These are phyloP conservation scores for Hypoxylon sp. DNA, from an alignment of 2,329 filamentous ascomycete genomes.

Conservation along the genomic window DNA sequence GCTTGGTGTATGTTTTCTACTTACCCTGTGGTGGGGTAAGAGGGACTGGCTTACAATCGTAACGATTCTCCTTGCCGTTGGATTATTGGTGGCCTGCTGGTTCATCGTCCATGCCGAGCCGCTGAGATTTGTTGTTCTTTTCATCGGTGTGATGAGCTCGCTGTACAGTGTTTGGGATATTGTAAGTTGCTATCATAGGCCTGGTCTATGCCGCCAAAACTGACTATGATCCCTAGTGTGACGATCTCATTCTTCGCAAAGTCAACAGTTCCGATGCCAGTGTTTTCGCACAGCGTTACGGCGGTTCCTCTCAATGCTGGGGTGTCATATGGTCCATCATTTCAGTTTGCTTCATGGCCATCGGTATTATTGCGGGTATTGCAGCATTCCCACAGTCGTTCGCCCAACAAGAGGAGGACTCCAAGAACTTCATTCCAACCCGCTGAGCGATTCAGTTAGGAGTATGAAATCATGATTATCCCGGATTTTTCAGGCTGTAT, in stretches of 20 bases:
- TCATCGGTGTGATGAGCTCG: constrained; percentile 85
- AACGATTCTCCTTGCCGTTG: constrained; percentile 77
- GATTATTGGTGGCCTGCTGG: constrained; percentile 79
- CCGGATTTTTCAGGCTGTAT: background rate
- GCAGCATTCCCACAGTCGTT: constrained; percentile 80
- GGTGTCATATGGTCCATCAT: constrained; percentile 82
- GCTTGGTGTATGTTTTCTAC: constrained; percentile 77
- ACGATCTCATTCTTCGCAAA: constrained; percentile 83
- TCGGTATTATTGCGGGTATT: constrained; percentile 79
- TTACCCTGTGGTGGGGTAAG: constrained; percentile 86
- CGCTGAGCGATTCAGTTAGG: constrained; percentile 12
- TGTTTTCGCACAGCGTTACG: constrained; percentile 81
- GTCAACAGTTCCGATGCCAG: constrained; percentile 84
- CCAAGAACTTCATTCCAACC: constrained; percentile 41
- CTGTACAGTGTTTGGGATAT: constrained; percentile 89
- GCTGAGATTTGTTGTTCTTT: constrained; percentile 79
- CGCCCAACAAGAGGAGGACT: constrained; percentile 51
- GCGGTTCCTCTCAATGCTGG: constrained; percentile 84
- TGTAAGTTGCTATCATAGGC: constrained; percentile 52
- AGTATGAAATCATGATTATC: constrained; percentile 1
- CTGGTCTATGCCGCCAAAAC: background rate
- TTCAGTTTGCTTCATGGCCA: constrained; percentile 76
- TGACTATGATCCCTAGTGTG: constrained; percentile 62
- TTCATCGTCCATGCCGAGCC: constrained; percentile 82
- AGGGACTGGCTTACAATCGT: constrained; percentile 81